A percentile compares a stretch with the other conserved stretches of the same genome.
These are phyloP conservation scores for Colletotrichum theobromicola DNA, from an alignment of 2,329 filamentous ascomycete species.

Conservation along the genomic window DNA sequence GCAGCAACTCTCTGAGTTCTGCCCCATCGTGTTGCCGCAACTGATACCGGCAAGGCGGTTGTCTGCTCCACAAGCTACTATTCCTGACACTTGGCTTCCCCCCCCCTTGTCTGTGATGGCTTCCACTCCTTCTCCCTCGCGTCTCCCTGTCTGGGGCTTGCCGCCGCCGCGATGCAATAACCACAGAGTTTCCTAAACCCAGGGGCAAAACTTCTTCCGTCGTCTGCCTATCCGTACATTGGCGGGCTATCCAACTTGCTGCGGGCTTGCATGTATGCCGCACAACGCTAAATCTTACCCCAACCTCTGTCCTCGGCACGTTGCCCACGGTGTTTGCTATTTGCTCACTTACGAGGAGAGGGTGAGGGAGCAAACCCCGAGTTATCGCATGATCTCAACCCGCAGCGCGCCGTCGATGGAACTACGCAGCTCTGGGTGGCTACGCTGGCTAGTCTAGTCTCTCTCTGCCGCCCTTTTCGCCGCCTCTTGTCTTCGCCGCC, in stretches of 20 bases:
- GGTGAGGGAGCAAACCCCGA: background rate
- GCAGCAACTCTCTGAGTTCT: background rate
- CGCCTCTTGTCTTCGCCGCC: background rate
- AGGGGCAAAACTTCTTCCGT: background rate
- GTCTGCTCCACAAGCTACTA: background rate
- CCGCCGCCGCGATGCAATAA: background rate
- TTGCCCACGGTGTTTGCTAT: background rate
- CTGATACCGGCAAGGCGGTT: background rate
- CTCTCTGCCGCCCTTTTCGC: background rate
- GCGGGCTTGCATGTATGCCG: background rate
- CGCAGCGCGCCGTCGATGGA: background rate
- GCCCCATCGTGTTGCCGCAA: background rate
- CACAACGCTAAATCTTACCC: background rate
- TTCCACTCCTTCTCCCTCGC: background rate
- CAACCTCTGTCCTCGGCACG: background rate
- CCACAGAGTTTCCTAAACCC: background rate
- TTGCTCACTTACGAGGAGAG: background rate
- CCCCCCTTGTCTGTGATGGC: background rate
- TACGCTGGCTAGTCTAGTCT: background rate
- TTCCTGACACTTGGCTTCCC: background rate
- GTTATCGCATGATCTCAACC: background rate
- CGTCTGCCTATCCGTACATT: background rate
- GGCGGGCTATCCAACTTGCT: background rate
- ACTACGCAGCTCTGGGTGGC: background rate
- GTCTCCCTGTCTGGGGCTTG: background rate